Evolutionary conservation across 768 basidiomycete genomes (phyloP).

Genomic region (Agrocybe praecox): DNA sequence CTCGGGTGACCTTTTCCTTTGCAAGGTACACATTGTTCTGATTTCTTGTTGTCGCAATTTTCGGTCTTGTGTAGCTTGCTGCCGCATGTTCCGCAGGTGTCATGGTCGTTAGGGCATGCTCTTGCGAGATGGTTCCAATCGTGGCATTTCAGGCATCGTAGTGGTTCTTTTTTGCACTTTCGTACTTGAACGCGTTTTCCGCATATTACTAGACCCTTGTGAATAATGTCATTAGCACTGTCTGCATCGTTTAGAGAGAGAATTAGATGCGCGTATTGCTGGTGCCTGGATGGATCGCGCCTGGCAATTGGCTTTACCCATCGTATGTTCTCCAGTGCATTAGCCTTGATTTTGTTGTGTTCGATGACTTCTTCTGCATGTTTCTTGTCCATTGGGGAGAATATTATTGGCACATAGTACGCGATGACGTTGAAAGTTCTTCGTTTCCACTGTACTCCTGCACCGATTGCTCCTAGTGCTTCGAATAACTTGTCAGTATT

Average conservation of each 20-base stretch:
- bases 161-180: conserved; percentile 7
- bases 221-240: neutral
- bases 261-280: neutral
- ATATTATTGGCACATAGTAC: neutral
- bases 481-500: neutral
- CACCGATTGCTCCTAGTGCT: neutral
- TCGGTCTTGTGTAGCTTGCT: neutral
- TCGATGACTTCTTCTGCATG: neutral
- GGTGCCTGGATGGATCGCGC: neutral
- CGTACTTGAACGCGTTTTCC: neutral
- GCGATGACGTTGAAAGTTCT: too few relatives aligned
- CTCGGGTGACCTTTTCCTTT: neutral
- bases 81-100: conserved; percentile 3
- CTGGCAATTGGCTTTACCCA: neutral
- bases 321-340: neutral
- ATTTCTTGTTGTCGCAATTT: neutral
- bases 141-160: neutral
- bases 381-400: neutral
- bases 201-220: neutral
- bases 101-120: neutral
- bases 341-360: neutral
- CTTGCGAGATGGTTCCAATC: conserved; percentile 2
- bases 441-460: too few relatives aligned
- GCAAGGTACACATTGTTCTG: neutral
- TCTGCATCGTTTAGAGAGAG: neutral